Base-by-base conservation (phyloP, 2,329 filamentous ascomycete genomes). In the Fusarium hainanense region DNA sequence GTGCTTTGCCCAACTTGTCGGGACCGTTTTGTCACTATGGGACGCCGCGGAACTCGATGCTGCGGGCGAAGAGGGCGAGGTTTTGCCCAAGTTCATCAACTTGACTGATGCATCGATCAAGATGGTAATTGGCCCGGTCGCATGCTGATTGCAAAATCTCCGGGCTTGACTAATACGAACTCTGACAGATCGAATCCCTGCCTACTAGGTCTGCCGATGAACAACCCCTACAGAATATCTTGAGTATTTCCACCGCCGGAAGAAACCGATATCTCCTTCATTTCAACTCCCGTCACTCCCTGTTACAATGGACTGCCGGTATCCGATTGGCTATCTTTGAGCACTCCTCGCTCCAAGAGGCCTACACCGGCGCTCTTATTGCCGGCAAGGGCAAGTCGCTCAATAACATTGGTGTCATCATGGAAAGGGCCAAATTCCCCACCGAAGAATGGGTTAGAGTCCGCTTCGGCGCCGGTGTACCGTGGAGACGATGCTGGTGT, bases 401-500 rank as follows among this genome's bases (percentile, higher is more conserved):
- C 56, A 98, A 98, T 83, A 96, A 94, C 77, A 98, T 98, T 77
- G 92, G 91, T 72, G 82, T 90, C 27, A 95, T 99, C 70, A 92
- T 98, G 87, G 93, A 97, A 73, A 89, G 93, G 49, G 87, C 92
- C 21, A 90, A 87, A 59, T 87, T 93, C 73, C 91, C 90, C 73
- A 89, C 92, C 42, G 94, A 97, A 78, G 94, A 97, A 76, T 99
- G 96, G 96, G 94, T 94, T 20, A 88, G 96, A 68, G 96, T 99
- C 54, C 88, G 96, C 63, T 99, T 99, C 75, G 96, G 96, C 42
- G 94, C 96, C 32, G 96, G 96, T 48, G 97, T 96, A 12, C 94
- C 95, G 0, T 99, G 96, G 96, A 90, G 92, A 77, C 91, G 95
- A 41, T 99, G 94, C 80, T 99, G 95, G 94, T 98, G 94, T 79